Conservation (phyloP, 495 filamentous ascomycete species). For the Cercophora newfieldiana region DNA sequence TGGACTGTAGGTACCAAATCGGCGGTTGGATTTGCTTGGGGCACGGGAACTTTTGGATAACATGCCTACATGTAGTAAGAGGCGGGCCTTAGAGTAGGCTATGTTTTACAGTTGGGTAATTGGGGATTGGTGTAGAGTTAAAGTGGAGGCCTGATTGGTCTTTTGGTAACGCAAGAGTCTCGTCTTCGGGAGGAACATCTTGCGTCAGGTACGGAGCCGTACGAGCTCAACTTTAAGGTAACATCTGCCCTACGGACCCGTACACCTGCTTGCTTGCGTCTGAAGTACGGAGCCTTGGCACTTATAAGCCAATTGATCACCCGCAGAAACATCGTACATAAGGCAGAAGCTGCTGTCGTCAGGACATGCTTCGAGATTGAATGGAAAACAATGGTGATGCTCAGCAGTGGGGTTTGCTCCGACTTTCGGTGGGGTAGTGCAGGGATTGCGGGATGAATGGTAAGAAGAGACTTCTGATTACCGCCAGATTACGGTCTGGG, state of each 20-base stretch:
- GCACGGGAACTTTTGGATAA: too few relatives aligned
- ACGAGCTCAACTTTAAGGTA: too few relatives aligned
- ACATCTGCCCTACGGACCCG: neutral
- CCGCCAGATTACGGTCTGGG: too few relatives aligned
- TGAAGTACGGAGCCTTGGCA: neutral
- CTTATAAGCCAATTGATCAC: neutral
- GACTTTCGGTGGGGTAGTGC: slow-evolving; percentile 8
- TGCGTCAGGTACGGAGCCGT: neutral
- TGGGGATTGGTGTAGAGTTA: neutral
- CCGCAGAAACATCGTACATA: neutral
- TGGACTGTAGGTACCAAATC: neutral
- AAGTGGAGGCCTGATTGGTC: neutral
- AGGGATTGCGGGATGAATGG: neutral
- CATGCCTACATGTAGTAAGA: too few relatives aligned
- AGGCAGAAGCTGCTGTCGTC: slow-evolving; percentile 4
- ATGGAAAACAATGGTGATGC: neutral
- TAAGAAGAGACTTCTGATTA: neutral
- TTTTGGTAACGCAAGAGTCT: too few relatives aligned
- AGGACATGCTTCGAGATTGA: neutral
- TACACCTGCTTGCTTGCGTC: neutral
- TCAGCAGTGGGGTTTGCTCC: slow-evolving; percentile 8
- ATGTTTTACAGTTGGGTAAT: neutral
- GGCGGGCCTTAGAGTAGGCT: too few relatives aligned
- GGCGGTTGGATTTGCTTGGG: too few relatives aligned
- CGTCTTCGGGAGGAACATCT: neutral